phyloP scores from a whole-genome alignment of 768 basidiomycete species.

The Xerocomellus chrysenteron region DNA sequence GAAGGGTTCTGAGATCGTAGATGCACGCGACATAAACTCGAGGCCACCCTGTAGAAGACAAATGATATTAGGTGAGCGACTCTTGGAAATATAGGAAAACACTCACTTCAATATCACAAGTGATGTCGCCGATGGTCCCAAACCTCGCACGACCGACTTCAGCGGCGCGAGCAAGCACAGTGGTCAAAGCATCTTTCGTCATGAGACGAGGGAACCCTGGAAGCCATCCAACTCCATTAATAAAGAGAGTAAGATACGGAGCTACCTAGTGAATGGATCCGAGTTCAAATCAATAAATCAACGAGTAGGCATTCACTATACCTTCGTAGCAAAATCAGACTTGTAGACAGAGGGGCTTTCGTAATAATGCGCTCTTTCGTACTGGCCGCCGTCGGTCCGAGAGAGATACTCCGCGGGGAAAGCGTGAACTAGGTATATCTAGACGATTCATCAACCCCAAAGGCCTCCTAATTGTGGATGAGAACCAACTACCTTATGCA shows the following conservation, averaged over 20 bases:
- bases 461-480: background rate
- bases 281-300: background rate
- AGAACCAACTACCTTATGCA: constrained; percentile 48
- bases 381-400: constrained; percentile 53
- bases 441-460: background rate
- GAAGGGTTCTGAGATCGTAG: constrained; percentile 77
- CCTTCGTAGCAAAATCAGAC: constrained; percentile 69
- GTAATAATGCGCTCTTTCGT: constrained; percentile 72
- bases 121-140: constrained; percentile 81
- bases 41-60: constrained; percentile 65
- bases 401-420: constrained; percentile 68
- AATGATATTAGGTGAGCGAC: background rate
- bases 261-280: constrained; percentile 56
- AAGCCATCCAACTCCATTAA: constrained; percentile 88
- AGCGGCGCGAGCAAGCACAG: constrained; percentile 49
- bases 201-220: constrained; percentile 77
- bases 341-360: constrained; percentile 60
- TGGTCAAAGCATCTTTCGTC: constrained; percentile 58
- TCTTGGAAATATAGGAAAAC: background rate
- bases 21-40: constrained; percentile 73
- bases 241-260: constrained; percentile 78
- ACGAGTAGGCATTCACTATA: constrained; percentile 25
- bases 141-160: constrained; percentile 56
- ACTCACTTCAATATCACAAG: constrained; percentile 77
- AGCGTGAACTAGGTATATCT: constrained; percentile 80